These are phyloP conservation scores for Colletotrichum gloeosporioides DNA, from an alignment of 2,329 filamentous ascomycete genomes.

Conservation along the genomic window DNA sequence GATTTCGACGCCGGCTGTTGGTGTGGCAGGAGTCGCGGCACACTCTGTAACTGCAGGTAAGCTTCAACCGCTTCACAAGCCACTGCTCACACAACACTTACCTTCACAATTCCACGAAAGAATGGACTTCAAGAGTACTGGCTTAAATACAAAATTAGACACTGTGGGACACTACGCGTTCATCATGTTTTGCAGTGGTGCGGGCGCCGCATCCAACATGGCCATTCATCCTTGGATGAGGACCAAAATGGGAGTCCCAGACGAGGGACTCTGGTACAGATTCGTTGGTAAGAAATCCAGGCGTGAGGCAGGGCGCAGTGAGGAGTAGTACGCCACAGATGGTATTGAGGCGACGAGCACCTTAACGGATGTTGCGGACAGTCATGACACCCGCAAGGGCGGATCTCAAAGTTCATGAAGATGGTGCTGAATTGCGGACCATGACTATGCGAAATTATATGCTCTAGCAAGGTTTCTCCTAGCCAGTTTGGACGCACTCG, in stretches of 20 bases:
- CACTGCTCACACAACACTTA: not conserved
- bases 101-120: fast-evolving
- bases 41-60: not conserved
- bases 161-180: fast-evolving
- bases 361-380: not conserved
- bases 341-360: not conserved
- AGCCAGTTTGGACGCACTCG: not conserved
- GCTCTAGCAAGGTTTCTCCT: not conserved
- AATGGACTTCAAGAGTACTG: not conserved
- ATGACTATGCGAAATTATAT: not conserved
- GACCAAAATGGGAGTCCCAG: fast-evolving
- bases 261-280: not conserved
- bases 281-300: not conserved
- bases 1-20: not conserved
- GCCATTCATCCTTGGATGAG: not conserved
- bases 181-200: not conserved
- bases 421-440: too few species aligned
- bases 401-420: too few species aligned
- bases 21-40: not conserved
- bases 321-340: not conserved
- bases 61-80: not conserved
- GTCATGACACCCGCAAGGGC: fast-evolving
- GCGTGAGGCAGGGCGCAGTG: not conserved
- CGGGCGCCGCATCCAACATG: not conserved
- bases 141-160: fast-evolving